These are phyloP conservation scores for Hygrophila difformis DNA, from an alignment of 257 asterid species.

Conservation along the genomic window DNA sequence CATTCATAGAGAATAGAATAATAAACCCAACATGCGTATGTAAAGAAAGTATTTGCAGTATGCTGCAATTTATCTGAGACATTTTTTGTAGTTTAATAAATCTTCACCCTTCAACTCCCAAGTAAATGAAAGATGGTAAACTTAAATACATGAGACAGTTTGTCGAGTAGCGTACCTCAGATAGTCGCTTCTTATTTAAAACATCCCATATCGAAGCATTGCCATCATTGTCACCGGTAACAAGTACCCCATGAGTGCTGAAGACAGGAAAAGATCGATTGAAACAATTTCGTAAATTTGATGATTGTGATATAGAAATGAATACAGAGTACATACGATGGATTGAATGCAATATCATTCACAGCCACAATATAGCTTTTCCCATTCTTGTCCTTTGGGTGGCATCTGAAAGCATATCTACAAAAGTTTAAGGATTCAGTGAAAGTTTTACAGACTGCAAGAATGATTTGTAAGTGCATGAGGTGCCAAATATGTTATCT, in stretches of 20 bases:
- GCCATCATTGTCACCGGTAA: slow-evolving; percentile 78
- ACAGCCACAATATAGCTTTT: slow-evolving; percentile 47
- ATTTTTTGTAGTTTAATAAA: too few species aligned
- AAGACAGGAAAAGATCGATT: slow-evolving; percentile 18
- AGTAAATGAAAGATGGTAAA: slow-evolving; percentile 4
- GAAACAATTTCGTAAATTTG: slow-evolving; percentile 6
- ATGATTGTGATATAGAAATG: slow-evolving; percentile 11
- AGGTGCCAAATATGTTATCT: not conserved
- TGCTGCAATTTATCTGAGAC: too few species aligned
- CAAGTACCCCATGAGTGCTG: slow-evolving; percentile 49
- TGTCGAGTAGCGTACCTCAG: slow-evolving; percentile 40
- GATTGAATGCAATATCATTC: slow-evolving; percentile 69
- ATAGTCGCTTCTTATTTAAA: slow-evolving; percentile 48
- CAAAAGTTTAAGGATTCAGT: slow-evolving; percentile 14
- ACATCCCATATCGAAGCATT: slow-evolving; percentile 69
- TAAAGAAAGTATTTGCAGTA: too few species aligned
- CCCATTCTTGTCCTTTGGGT: slow-evolving; percentile 57
- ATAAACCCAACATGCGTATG: too few species aligned
- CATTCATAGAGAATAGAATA: too few species aligned
- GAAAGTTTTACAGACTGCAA: too few species aligned
- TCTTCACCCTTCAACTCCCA: too few species aligned
- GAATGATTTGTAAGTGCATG: too few species aligned
- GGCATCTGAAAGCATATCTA: slow-evolving; percentile 86
- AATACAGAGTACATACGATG: slow-evolving; percentile 47
- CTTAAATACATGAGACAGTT: slow-evolving; percentile 2